Conservation (phyloP, 192 early-diverging fungal species). For the Coemansia sp. region DNA sequence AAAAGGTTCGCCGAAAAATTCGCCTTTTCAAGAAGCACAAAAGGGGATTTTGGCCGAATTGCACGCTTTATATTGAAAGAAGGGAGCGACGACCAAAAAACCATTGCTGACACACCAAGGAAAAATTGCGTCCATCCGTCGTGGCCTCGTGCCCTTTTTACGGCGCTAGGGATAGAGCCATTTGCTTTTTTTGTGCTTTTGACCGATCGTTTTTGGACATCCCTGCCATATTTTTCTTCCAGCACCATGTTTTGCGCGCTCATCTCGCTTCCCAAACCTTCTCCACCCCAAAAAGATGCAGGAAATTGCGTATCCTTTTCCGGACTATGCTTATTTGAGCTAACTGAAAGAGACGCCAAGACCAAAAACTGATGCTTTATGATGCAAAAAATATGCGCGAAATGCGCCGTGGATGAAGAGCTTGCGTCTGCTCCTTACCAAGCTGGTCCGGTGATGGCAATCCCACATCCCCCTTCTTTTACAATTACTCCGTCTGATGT, state of each 20-base stretch:
- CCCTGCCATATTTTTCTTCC: background rate
- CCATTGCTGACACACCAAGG: background rate
- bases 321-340: background rate
- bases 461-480: background rate
- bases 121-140: background rate
- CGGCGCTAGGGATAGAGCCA: too few species aligned
- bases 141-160: conserved; percentile 15
- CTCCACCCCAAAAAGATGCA: background rate
- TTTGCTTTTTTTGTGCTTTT: background rate
- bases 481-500: too few species aligned
- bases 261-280: background rate
- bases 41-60: background rate
- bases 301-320: background rate
- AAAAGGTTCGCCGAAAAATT: conserved; percentile 10
- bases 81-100: background rate
- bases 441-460: conserved; percentile 10
- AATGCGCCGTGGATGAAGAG: too few species aligned
- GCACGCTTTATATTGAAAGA: background rate
- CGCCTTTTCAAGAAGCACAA: background rate
- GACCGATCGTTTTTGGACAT: background rate
- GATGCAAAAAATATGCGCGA: conserved; percentile 12
- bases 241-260: too few species aligned
- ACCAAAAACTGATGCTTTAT: background rate
- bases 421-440: conserved; percentile 1
- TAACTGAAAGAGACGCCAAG: background rate